phyloP scores from a whole-genome alignment of 2,329 filamentous ascomycete genomes.

The Pseudogymnoascus verrucosus region DNA sequence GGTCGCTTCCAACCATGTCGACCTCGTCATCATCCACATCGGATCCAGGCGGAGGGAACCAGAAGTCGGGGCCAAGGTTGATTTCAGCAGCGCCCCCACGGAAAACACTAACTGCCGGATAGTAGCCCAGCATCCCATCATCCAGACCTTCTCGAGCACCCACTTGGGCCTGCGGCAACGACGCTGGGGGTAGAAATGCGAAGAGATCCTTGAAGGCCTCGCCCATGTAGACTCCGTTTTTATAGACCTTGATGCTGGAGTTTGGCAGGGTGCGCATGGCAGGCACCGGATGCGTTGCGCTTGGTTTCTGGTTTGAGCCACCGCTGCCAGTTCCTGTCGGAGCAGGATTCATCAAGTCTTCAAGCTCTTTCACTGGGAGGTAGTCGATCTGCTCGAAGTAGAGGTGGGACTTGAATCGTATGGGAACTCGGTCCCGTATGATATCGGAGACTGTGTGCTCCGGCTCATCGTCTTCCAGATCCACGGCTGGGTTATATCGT shows the following conservation, averaged over 20 bases:
- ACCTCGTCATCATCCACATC: slow-evolving; percentile 36
- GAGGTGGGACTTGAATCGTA: slow-evolving; percentile 85
- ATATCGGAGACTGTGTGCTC: slow-evolving; percentile 62
- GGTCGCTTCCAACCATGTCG: slow-evolving; percentile 38
- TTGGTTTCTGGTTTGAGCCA: slow-evolving; percentile 50
- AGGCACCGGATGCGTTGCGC: slow-evolving; percentile 63
- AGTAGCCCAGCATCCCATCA: slow-evolving; percentile 92
- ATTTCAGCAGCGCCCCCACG: slow-evolving; percentile 83
- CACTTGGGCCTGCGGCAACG: slow-evolving; percentile 60
- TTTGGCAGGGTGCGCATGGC: slow-evolving; percentile 80
- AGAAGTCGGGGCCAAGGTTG: slow-evolving; percentile 92
- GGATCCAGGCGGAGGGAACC: slow-evolving; percentile 66
- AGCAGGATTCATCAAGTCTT: slow-evolving; percentile 70
- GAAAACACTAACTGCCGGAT: slow-evolving; percentile 87
- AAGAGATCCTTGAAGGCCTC: slow-evolving; percentile 82
- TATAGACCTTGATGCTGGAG: slow-evolving; percentile 82
- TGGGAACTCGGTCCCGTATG: slow-evolving; percentile 89
- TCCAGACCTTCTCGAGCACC: slow-evolving; percentile 82
- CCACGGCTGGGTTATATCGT: slow-evolving; percentile 78
- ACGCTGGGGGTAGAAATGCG: slow-evolving; percentile 85
- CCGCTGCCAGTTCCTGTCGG: slow-evolving; percentile 35
- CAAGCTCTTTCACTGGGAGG: slow-evolving; percentile 77
- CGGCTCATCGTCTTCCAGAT: slow-evolving; percentile 52
- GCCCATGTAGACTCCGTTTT: slow-evolving; percentile 81
- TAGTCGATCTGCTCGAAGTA: slow-evolving; percentile 94